Conservation (phyloP, 176 grass and related monocot genomes). For the Leersia perrieri region DNA sequence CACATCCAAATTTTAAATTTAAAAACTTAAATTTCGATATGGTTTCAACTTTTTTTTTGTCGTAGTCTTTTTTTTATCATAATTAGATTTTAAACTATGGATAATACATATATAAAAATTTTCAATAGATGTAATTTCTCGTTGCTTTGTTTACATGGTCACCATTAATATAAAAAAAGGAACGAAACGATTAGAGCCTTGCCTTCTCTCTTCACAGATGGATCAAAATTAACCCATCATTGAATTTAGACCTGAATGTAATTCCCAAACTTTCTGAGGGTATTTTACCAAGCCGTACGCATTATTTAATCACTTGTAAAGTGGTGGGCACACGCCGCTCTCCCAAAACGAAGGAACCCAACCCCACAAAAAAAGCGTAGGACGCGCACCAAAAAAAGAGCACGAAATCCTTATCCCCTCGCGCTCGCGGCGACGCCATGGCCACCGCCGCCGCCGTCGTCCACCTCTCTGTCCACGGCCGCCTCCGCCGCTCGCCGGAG, state of each 20-base stretch:
- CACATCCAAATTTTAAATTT: no score
- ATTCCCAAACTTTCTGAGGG: fast-evolving
- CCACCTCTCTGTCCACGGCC: slow-evolving; percentile 40
- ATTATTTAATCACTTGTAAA: slow-evolving; percentile 20
- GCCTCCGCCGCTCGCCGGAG: slow-evolving; percentile 28
- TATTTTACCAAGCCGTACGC: background rate
- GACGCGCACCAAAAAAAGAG: background rate
- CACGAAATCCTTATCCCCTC: slow-evolving; percentile 35
- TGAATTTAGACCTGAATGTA: background rate
- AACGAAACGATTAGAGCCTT: no score
- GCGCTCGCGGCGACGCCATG: slow-evolving; percentile 34
- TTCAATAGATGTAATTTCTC: no score
- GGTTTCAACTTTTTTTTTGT: no score
- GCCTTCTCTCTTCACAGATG: no score
- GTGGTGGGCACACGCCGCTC: slow-evolving; percentile 35
- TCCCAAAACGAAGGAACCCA: slow-evolving; percentile 20
- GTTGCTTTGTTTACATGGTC: no score
- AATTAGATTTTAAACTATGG: no score
- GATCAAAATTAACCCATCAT: no score
- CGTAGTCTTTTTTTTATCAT: no score
- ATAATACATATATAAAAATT: no score
- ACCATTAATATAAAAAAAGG: no score
- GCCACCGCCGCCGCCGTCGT: slow-evolving; percentile 46
- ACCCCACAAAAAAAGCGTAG: slow-evolving; percentile 3
- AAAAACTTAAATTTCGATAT: no score